Base-by-base conservation (phyloP, 1,284 basidiomycete genomes). In the Abortiporus biennis region DNA sequence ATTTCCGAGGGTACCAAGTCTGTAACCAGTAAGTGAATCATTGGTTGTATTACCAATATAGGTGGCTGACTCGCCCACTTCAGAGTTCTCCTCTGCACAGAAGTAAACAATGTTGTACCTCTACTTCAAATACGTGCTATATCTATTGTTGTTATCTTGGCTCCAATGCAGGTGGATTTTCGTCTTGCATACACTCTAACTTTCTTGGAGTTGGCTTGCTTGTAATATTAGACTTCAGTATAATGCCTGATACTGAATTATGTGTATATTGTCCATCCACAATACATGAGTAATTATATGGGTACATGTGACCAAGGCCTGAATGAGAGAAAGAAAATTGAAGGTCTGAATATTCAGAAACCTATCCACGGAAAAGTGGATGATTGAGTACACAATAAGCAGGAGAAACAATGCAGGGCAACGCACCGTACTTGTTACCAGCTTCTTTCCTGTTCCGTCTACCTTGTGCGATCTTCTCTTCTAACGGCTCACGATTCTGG, bases 401-500 rank as follows among this genome's bases (percentile, higher is more conserved):
- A 31, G 20, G 4, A 41, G 13, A 15, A 35, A n/a, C n/a, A 20
- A 40, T 42, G n/a, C 5, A 32, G 25, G 19, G 17, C 20, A n/a
- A 48, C 73, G 47, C 48, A 82, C 86, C 87, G 50, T 90, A 90
- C 68, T 89, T 90, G 59, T 87, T 89, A 6, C 87, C 86, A 0
- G 87, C 85, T 56, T 90, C 87, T 56, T 89, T 90, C 48, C 86
- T 72, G 54, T 90, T 90, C 51, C 85, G 70, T 46, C 79, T 72
- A 1, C 83, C 86, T 57, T 85, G 76, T 0, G 86, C 86, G 52
- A 90, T 86, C 63, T 65, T 78, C 49, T 89, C 86, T 56, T 91
- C 87, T 49, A 90, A 53, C 0, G 73, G 75, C 47, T 88, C 86
- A 25, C 86, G 74, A 54, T 89, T 89, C 56, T 76, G 61, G 54